Conservation (phyloP, 2,329 filamentous ascomycete species). For the Talaromyces marneffei region DNA sequence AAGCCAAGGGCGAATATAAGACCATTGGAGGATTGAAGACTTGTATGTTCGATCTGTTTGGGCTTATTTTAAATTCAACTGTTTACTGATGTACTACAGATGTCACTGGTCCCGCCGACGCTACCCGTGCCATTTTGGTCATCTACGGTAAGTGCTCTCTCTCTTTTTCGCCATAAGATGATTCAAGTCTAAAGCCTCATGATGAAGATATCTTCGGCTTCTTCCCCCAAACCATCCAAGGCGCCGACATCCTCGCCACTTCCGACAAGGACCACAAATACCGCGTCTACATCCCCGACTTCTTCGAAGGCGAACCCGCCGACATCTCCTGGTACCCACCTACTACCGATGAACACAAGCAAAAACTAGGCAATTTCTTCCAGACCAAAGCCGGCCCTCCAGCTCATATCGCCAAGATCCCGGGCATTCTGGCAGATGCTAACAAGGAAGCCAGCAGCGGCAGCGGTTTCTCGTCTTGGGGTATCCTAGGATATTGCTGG, state of each 20-base stretch:
- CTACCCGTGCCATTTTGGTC: slow-evolving; percentile 53
- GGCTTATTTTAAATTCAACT: not conserved
- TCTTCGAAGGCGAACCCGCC: slow-evolving; percentile 71
- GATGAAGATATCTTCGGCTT: slow-evolving; percentile 57
- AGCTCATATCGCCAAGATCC: slow-evolving; percentile 51
- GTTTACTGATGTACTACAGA: slow-evolving; percentile 32
- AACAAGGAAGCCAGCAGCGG: slow-evolving; percentile 39
- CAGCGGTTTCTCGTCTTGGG: slow-evolving; percentile 45
- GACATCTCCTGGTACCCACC: slow-evolving; percentile 58
- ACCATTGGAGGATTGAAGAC: slow-evolving; percentile 58
- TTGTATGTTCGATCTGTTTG: slow-evolving; percentile 36
- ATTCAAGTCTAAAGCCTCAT: not conserved
- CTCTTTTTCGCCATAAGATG: not conserved
- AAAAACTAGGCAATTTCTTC: slow-evolving; percentile 58
- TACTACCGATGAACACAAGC: slow-evolving; percentile 54
- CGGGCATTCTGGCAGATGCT: slow-evolving; percentile 51
- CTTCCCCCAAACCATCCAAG: slow-evolving; percentile 58
- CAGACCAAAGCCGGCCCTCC: slow-evolving; percentile 52
- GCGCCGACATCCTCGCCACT: slow-evolving; percentile 57
- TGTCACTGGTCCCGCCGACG: slow-evolving; percentile 51
- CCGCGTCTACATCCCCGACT: slow-evolving; percentile 86
- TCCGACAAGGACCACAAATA: slow-evolving; percentile 65
- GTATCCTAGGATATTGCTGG: slow-evolving; percentile 58
- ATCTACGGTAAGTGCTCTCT: slow-evolving; percentile 40
- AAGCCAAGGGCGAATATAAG: slow-evolving; percentile 54